Conservation (phyloP, 768 basidiomycete genomes). For the Boletus rubropictus region DNA sequence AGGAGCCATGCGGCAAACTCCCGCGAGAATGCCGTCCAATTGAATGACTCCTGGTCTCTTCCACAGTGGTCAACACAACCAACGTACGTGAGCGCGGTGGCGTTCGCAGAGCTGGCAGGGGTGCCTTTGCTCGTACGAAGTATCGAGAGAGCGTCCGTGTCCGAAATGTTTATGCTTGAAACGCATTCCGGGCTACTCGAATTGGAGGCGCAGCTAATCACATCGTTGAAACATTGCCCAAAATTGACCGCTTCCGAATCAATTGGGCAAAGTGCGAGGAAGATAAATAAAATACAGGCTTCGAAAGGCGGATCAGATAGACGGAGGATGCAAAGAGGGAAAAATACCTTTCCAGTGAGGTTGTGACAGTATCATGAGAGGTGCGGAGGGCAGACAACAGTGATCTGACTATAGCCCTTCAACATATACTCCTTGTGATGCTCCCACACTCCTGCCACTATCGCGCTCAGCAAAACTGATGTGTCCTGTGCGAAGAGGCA, state of each 20-base stretch:
- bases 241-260: constrained; percentile 4
- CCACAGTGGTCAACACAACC: constrained; percentile 13
- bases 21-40: constrained; percentile 26
- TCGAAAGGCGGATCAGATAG: neutral
- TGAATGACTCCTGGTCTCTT: constrained; percentile 8
- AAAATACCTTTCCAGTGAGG: neutral
- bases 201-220: constrained; percentile 1
- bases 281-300: neutral
- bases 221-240: constrained; percentile 9
- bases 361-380: neutral
- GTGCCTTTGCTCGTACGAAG: constrained; percentile 11
- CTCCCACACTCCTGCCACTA: no score
- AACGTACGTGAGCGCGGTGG: constrained; percentile 9
- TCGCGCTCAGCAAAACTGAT: no score
- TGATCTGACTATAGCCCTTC: no score
- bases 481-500: no score
- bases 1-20: constrained; percentile 42
- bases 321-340: neutral
- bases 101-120: neutral
- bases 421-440: no score
- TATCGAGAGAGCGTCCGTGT: constrained; percentile 8
- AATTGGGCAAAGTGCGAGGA: neutral
- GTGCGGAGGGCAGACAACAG: neutral
- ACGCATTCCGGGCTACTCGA: constrained; percentile 1
- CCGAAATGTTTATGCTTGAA: neutral